Conservation (phyloP, 2,329 filamentous ascomycete genomes). For the Metarhizium humberi region DNA sequence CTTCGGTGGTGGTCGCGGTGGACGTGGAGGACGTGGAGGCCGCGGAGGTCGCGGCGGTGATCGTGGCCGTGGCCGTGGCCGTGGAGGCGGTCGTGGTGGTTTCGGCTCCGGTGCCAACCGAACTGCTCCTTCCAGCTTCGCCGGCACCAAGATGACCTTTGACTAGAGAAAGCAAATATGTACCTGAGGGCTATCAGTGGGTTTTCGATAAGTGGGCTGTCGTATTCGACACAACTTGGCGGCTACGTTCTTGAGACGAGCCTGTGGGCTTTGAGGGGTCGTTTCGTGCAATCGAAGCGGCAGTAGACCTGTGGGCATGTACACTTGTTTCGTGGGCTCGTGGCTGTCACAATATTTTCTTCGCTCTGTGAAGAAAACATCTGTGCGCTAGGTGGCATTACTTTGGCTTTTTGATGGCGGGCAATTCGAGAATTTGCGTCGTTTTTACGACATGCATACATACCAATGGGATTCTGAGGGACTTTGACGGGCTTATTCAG, state of each 20-base stretch:
- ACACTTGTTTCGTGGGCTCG: conserved; percentile 28
- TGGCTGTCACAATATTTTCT: conserved; percentile 15
- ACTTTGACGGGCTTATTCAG: conserved; percentile 22
- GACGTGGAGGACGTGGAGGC: conserved; percentile 40
- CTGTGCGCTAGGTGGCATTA: conserved; percentile 10
- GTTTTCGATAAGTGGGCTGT: conserved; percentile 37
- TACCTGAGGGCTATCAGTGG: conserved; percentile 34
- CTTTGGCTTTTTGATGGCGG: conserved; percentile 25
- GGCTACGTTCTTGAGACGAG: conserved; percentile 20
- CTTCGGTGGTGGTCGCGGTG: conserved; percentile 41
- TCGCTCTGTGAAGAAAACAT: conserved; percentile 5
- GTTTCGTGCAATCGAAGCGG: conserved; percentile 34
- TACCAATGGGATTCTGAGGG: conserved; percentile 30
- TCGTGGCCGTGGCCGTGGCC: conserved; percentile 35
- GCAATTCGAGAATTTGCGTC: conserved; percentile 17
- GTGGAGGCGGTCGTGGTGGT: conserved; percentile 41
- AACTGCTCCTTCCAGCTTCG: conserved; percentile 28
- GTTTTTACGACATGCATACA: conserved; percentile 15
- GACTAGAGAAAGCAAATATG: conserved; percentile 25
- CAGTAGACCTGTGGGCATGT: conserved; percentile 47
- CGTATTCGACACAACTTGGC: conserved; percentile 36
- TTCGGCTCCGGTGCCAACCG: conserved; percentile 41
- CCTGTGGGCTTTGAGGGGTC: conserved; percentile 45
- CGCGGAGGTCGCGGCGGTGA: conserved; percentile 31
- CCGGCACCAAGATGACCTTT: conserved; percentile 74